Base-by-base conservation (phyloP, 768 basidiomycete genomes). In the Trametes maxima region DNA sequence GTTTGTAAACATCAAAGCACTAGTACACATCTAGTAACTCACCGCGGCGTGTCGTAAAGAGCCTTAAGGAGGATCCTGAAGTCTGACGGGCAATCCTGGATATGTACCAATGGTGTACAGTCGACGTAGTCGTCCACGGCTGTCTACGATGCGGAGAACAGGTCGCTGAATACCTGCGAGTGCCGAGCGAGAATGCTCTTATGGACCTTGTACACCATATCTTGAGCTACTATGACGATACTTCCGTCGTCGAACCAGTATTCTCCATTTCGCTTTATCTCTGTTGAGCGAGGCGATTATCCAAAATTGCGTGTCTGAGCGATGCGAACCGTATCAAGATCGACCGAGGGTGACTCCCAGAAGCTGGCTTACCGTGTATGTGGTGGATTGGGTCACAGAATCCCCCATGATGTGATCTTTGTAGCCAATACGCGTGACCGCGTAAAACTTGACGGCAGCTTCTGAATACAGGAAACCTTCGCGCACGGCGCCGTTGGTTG, bases 201-300 rank as follows among this genome's bases (percentile, higher is more conserved):
- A 45, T 69, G 64, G 1, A 69, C 62, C 11, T 57, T 51, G 54
- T 67, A 65, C 0, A 47, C 57, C 4, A 42, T 57, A 0, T 44
- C 39, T 13, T 54, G 42, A 1, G 85, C 80, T 46, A 88, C 71
- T 50, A 90, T 78, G 48, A 89, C 75, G 47, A 89, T 74, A 65
- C 88, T 90, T 8, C 89, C 89, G 65, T 91, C 89, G 0, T 73
- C 63, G 68, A 90, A 90, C 87, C 87, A 90, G 67, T 62, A 22
- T 6, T 50, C 57, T 2, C 8, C 10, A 16, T 36, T n/a, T 13
- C 43, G 24, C 14, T 46, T 35, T 19, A 49, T 28, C 2, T n/a
- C 28, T 16, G 25, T 1, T 10, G 45, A 5, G 22, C 21, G 4
- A 16, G 2, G 25, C 16, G 47, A 16, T 4, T 22, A 5, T 14